Conservation (phyloP, 768 basidiomycete species). For the Chlorophyllum brunneum region DNA sequence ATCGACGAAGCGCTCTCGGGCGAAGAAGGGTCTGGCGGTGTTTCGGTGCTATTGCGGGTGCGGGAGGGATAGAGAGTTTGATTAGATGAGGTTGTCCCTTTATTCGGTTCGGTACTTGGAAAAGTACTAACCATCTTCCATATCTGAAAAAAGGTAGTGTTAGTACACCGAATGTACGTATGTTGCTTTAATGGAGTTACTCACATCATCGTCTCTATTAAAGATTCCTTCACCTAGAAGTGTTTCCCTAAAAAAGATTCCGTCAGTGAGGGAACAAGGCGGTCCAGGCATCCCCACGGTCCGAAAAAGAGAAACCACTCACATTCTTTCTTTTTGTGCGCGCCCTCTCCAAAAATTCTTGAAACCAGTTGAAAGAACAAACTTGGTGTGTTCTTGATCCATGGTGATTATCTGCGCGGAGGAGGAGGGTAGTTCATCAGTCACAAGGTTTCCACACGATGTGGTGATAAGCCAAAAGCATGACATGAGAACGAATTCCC, state of each 20-base stretch:
- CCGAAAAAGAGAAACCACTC: conserved; percentile 20
- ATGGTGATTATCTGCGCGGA: conserved; percentile 64
- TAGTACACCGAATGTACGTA: too few relatives aligned
- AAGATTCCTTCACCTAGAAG: conserved; percentile 78
- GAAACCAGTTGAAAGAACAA: conserved; percentile 63
- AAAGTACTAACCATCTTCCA: conserved; percentile 58
- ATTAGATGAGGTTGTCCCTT: not conserved
- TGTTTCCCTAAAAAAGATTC: conserved; percentile 34
- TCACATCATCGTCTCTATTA: conserved; percentile 69
- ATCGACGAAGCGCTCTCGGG: conserved; percentile 66
- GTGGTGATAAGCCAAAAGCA: conserved; percentile 8
- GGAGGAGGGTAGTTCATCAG: conserved; percentile 12
- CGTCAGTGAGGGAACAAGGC: not conserved
- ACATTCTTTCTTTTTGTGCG: conserved; percentile 65
- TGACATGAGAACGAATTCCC: conserved; percentile 7
- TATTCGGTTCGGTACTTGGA: not conserved
- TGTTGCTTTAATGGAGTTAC: conserved; percentile 13
- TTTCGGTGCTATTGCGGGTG: conserved; percentile 63
- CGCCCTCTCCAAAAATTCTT: conserved; percentile 63
- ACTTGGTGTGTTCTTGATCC: conserved; percentile 69
- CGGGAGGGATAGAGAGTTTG: too few relatives aligned
- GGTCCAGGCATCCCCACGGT: too few relatives aligned
- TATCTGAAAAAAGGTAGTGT: conserved; percentile 24
- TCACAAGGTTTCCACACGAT: not conserved
- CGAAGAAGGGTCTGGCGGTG: conserved; percentile 70